phyloP scores from a whole-genome alignment of 192 early-diverging fungal species.

The Backusella westeae region DNA sequence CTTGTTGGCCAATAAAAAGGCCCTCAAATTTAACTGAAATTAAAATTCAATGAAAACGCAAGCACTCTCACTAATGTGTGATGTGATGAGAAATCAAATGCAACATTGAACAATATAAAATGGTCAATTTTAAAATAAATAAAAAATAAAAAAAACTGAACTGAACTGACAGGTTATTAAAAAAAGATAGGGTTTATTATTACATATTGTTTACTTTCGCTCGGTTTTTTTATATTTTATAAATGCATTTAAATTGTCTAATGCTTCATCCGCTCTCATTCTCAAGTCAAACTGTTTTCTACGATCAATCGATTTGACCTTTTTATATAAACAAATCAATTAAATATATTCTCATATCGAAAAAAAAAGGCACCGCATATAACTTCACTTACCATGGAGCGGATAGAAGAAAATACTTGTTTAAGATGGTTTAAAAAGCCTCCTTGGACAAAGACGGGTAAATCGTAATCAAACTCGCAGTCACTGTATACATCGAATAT shows the following conservation, averaged over 20 bases:
- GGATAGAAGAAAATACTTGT: constrained; percentile 47
- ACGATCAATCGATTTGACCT: constrained; percentile 63
- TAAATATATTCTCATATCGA: background rate
- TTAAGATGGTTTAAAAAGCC: constrained; percentile 61
- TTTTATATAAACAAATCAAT: constrained; percentile 3
- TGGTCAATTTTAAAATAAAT: too few relatives aligned
- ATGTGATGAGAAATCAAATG: too few relatives aligned
- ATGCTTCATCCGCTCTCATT: constrained; percentile 75
- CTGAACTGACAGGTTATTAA: too few relatives aligned
- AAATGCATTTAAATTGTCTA: constrained; percentile 80
- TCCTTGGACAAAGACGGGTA: constrained; percentile 76
- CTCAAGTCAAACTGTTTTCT: constrained; percentile 67
- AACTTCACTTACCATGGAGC: constrained; percentile 45
- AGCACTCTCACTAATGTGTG: too few relatives aligned
- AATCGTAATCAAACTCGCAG: constrained; percentile 76
- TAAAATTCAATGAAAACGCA: too few relatives aligned
- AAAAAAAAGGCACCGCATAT: background rate
- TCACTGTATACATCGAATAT: constrained; percentile 91
- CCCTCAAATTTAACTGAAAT: too few relatives aligned
- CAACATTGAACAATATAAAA: too few relatives aligned
- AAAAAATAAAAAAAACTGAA: too few relatives aligned
- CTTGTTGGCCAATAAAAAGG: too few relatives aligned
- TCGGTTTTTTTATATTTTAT: constrained; percentile 87
- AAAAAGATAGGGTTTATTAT: background rate
- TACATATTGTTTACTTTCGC: constrained; percentile 31